Evolutionary conservation across 2,329 filamentous ascomycete genomes (phyloP), one percentile per base, ranked within the genome.

Genomic region (Pseudocercospora cruenta): DNA sequence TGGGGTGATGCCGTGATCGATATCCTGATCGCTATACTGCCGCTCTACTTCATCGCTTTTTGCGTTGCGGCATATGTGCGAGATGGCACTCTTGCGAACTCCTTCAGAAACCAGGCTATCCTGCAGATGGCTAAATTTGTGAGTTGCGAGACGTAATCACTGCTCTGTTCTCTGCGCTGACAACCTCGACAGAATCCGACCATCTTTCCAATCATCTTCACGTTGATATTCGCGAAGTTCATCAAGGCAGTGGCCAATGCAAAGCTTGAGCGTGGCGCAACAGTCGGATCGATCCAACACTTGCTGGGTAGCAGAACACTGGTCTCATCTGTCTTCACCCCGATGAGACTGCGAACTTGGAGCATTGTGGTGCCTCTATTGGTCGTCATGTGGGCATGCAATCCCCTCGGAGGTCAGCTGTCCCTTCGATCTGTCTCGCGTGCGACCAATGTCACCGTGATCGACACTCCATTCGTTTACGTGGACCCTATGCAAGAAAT

Each of bases 201-300:
- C 4, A 53, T 66, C 7, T 70, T 70, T 31, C 58, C 66, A 39
- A 68, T 70, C 9, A 16, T 70, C 5, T 70, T 70, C 36, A 60
- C 58, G 0, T 21, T 66, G 8, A 63, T 70, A 33, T 33, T 64
- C 9, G 62, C 60, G 3, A 66, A 67, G 24, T 68, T 70, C 39
- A 51, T 70, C 31, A 69, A 67, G 26, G 62, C 67, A 6, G 36
- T 65, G 0, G 68, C 66, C 4, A 65, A 54, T 14, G 65, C 55
- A 57, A 65, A 54, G 31, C 61, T 69, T 3, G 69, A 70, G 57
- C 54, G 58, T 12, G 59, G 63, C 12, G 60, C 60, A 12, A 65
- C 69, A 10, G 58, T 70, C 59, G 69, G 64, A 5, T 14, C 28
- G 4, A 64, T 70, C 14, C 62, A 70, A 28, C 45, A 58, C 26